Evolutionary conservation across 2,329 filamentous ascomycete genomes (phyloP), one percentile per base, ranked within the genome.

Genomic region (Ophiocordyceps camponoti-saundersi): DNA sequence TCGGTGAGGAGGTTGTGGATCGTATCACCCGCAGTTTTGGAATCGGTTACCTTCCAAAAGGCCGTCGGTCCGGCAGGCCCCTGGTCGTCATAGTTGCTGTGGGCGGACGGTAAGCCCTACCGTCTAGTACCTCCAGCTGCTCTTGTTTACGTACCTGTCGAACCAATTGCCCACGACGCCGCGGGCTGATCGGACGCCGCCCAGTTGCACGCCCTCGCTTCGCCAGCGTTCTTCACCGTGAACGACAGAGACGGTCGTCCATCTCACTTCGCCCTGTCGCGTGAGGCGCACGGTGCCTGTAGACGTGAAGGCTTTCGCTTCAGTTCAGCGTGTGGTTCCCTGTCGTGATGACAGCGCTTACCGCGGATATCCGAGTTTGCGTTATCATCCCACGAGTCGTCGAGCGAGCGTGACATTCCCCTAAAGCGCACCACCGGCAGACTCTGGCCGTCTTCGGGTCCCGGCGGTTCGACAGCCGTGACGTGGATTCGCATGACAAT

Each of bases 91-190:
- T 75, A 80, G 58, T 86, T 76, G 53, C 75, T 79, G 46, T 39
- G 45, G 23, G 4, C 13, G 3, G 18, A 18, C 6, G 2, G 32
- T 39, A 2, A 45, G 32, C 32, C 26, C 26, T 26, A 26, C 23
- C 23, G 8, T 4, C 4, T 26, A 26, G 23, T 26, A 26, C 23
- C 2, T 13, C 20, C n/a, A 39, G 3, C 20, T 3, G 22, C 5
- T 26, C 15, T 23, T 7, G 12, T n/a, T 11, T 23, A 56, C 66
- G 50, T 64, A 79, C 76, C 79, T 80, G 55, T 86, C 82, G 55
- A 87, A 89, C 85, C 85, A 90, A 46, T 77, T 80, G 0, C 85
- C 84, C 2, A 87, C 57, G 0, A 87, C 77, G 1, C 83, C 83
- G 8, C 82, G 70, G 7, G 73, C 76, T 6, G 79, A 80, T 44